Conservation (phyloP, 2,329 filamentous ascomycete genomes). For the Neobulgaria alba region DNA sequence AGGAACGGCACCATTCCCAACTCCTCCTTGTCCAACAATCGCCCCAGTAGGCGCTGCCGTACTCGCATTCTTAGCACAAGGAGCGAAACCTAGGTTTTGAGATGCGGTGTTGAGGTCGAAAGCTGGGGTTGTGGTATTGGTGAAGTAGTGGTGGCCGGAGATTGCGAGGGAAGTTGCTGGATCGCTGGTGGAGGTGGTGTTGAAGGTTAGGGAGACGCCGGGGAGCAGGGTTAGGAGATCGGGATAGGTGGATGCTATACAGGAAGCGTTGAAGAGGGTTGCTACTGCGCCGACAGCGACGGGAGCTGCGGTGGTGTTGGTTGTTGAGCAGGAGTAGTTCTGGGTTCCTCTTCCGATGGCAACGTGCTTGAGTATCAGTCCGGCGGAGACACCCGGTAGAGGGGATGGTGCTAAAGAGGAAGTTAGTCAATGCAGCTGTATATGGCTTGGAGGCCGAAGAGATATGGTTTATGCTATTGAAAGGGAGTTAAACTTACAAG, state of each 20-base stretch:
- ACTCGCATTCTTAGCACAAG: conserved; percentile 53
- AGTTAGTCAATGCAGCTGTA: too few relatives aligned
- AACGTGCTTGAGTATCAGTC: conserved; percentile 63
- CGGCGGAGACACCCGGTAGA: conserved; percentile 51
- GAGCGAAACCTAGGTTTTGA: conserved; percentile 48
- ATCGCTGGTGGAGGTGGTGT: conserved; percentile 36
- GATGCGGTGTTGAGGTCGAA: conserved; percentile 64
- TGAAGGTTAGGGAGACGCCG: conserved; percentile 58
- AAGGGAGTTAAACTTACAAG: too few relatives aligned
- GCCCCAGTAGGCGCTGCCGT: conserved; percentile 55
- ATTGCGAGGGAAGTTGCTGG: conserved; percentile 48
- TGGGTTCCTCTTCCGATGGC: conserved; percentile 82
- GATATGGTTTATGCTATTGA: too few relatives aligned
- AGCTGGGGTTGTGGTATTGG: conserved; percentile 58
- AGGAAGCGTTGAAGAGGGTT: conserved; percentile 80
- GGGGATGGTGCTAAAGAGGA: conserved; percentile 25
- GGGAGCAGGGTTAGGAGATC: conserved; percentile 58
- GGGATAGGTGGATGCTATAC: conserved; percentile 62
- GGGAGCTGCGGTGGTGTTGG: conserved; percentile 52
- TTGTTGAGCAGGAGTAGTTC: conserved; percentile 79
- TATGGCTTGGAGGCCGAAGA: too few relatives aligned
- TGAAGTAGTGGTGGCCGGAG: conserved; percentile 78
- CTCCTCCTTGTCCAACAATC: conserved; percentile 43
- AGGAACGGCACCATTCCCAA: conserved; percentile 60
- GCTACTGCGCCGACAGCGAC: conserved; percentile 65